Evolutionary conservation across 2,329 filamentous ascomycete genomes (phyloP), one percentile per base, ranked within the genome.

Genomic region (Alternaria arbusti): DNA sequence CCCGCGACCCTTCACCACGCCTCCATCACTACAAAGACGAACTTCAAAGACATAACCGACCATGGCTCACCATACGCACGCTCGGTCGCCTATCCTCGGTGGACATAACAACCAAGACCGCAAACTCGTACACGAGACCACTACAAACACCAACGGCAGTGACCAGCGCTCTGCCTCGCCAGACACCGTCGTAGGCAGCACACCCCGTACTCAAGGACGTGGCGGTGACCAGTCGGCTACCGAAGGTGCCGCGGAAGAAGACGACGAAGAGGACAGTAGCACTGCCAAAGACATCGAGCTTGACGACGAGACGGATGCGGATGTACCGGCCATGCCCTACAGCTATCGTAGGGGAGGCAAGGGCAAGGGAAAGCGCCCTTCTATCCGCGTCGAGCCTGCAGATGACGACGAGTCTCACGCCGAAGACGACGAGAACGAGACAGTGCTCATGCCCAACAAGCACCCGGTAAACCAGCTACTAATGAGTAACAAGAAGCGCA

Each of bases 291-390:
- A 74, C 50, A 72, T 71, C 46, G 71, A 76, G 28, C 64, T 74
- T 52, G 78, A 80, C 25, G 77, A 80, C 32, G 78, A 81, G 51
- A 78, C 78, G 17, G 75, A 79, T 25, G 68, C 74, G 66, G 77
- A 76, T 43, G 69, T 70, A 25, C 61, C 74, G 28, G 74, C 78
- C 73, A 74, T 76, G 68, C 79, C 75, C 71, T 72, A 66, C 54
- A 75, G 74, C 50, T 64, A 69, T 55, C 72, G 74, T 45, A 73
- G 71, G 64, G 75, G 74, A 57, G 74, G 75, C 59, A 77, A 78
- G 59, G 75, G 76, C 55, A 74, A 73, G 59, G 78, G 78, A 54
- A 79, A 79, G 64, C 71, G 75, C 54, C 78, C 78, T 54, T 71
- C 71, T 61, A 79, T 80, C 51, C 74, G 73, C 59, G 66, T 80